Evolutionary conservation across 1,139 yeast genomes (phyloP), one percentile per base, ranked within the genome.

Genomic region (Debaryomycetaceae sp.): DNA sequence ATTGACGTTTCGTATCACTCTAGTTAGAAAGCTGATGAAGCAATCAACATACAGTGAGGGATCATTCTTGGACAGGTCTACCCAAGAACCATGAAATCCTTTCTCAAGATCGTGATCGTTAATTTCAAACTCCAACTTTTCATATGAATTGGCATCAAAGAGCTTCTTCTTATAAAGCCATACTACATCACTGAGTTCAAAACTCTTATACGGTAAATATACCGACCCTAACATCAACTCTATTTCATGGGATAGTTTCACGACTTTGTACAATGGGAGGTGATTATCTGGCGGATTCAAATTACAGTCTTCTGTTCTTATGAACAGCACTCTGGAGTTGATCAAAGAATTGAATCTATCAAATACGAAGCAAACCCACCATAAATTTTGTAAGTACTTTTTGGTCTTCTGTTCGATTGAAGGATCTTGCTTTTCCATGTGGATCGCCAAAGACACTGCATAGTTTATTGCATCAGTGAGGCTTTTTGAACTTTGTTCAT

Each of bases 401-500:
- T 55, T 51, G 13, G 48, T 49, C n/a, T 48, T 57, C 5, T 46
- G 41, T n/a, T 45, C 43, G 22, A 52, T 36, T 29, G 52, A 51
- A 24, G 47, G 47, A 7, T 49, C 38, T 6, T 53, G 49, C 2
- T 57, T 55, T 36, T 62, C 60, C 62, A 65, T 59, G 45, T 69
- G 75, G 20, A 69, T 63, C 1, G 66, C 68, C 38, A 67, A 43
- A 11, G 69, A 55, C 17, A 59, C 58, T 1, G 65, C 66, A 35
- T 62, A 49, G 43, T 65, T 64, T 23, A 69, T 55, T 1, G 72
- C 68, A 34, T 56, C 57, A n/a, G 64, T 58, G 34, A 69, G 48
- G 48, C 69, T 75, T 43, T 67, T 69, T 17, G 70, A 59, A 41
- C 69, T 61, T 40, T 65, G 68, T 48, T 71, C 76, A 46, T 59